Base-by-base conservation (phyloP, 148 eudicot genomes). In the Rhododendron kiyosumense region DNA sequence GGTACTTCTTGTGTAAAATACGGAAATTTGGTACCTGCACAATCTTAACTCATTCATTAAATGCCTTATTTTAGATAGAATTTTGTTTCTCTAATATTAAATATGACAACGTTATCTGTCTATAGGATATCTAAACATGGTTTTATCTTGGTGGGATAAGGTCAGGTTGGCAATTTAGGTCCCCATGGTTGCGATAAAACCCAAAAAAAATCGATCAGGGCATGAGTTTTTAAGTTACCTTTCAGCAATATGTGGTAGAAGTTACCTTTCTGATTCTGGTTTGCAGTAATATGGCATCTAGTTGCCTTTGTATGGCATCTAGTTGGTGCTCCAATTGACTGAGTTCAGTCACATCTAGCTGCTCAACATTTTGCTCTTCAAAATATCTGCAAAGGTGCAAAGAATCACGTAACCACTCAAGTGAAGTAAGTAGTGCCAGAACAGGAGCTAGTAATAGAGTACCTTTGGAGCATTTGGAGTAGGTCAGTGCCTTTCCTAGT, bases 301-400 rank as follows among this genome's bases (percentile, higher is more conserved):
- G 45, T 36, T 75, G 79, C 79, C 79, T 4, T 75, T 34, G 79
- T 34, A 20, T 75, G 79, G 79, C 79, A 36, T 75, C 79, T 1
- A 75, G 46, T 75, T 75, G 79, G 79, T 75, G 79, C 41, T 75
- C 79, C 46, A 75, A 36, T 36, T 75, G 79, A 75, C n/a, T 75
- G 79, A 75, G 45, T 13, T 75, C 79, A 17, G 79, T 36, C 79
- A 75, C 46, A 20, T 38, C 79, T 75, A 34, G 79, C n/a, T 75
- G 79, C 48, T 75, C 79, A 17, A 75, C 46, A 48, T 75, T 75
- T 75, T 75, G 79, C 46, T 75, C 79, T 75, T 75, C 79, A 75
- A 75, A 17, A 8, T 34, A 34, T 20, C 79, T 75, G 79, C 45
- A 34, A 15, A 74, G 45, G 7, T 75, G 46, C 46, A 75, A 75